Base-by-base conservation (phyloP, 2,329 filamentous ascomycete species). In the Hymenoscyphus infarciens region DNA sequence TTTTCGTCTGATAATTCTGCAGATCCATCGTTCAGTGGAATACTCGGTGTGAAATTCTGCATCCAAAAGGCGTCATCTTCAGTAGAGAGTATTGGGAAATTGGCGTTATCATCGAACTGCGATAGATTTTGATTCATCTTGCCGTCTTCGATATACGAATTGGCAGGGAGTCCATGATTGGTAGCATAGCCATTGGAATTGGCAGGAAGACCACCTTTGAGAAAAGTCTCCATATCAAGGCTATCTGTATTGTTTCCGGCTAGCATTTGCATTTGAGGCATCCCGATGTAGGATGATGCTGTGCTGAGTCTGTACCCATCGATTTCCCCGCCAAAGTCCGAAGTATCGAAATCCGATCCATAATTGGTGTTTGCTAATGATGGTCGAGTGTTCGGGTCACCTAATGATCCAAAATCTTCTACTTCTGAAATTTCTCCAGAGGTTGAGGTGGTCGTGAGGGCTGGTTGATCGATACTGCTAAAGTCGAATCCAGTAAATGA, bases 371-470 rank as follows among this genome's bases (percentile, higher is more conserved):
- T 76, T 58, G 76, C 77, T 64, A 82, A 66, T 56, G 67, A 64
- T 62, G 68, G 72, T 58, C 69, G 70, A 58, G 64, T 59, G 53
- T 56, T 75, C 38, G 77, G 77, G 66, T 79, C 77, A 66, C 77
- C 76, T 49, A 77, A 74, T 25, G 75, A 75, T 27, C 77, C 73
- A 57, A 82, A 81, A 67, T 88, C 86, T 65, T 88, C 87, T 5
- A 85, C 84, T 72, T 88, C 86, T 10, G 86, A 88, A 8, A 88
- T 85, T 64, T 89, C 86, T 39, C 86, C 86, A 13, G 86, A 89
- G 8, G 84, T 87, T 10, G 84, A 85, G 1, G 82, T 83, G 58
- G 79, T 80, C 65, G 84, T 82, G 69, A 87, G 73, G 57, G 82
- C 77, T 31, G 82, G 79, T 66, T 82, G 82, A 70, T 84, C 83